Evolutionary conservation across 768 basidiomycete species (phyloP).

Genomic region (Pulveroboletus sp.): DNA sequence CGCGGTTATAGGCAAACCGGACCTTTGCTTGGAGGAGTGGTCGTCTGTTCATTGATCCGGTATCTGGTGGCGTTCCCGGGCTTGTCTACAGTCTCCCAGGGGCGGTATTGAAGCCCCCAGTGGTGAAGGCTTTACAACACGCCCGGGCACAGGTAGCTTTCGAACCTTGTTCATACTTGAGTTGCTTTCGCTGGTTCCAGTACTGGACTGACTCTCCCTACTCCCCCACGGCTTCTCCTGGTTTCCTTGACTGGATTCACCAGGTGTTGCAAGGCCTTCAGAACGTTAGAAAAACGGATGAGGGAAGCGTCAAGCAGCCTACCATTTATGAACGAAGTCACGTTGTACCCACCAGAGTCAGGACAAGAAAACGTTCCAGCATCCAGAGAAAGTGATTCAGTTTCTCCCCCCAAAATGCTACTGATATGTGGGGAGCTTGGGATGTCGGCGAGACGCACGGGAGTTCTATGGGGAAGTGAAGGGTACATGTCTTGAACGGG

Average conservation of each 20-base stretch:
- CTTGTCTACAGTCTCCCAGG: constrained; percentile 1
- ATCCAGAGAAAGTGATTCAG: constrained; percentile 7
- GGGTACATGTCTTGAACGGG: constrained; percentile 1
- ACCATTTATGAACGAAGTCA: constrained; percentile 70
- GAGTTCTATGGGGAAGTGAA: constrained; percentile 26
- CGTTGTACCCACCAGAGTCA: constrained; percentile 56
- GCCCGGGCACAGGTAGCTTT: not conserved
- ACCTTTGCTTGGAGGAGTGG: constrained; percentile 20
- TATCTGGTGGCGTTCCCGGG: not conserved
- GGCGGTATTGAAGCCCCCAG: not conserved
- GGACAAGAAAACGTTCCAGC: constrained; percentile 22
- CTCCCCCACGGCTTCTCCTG: constrained; percentile 4
- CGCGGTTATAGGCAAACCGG: constrained; percentile 19
- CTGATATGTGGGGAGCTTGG: constrained; percentile 14
- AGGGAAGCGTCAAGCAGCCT: constrained; percentile 14
- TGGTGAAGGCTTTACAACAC: not conserved
- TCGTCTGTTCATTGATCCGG: not conserved
- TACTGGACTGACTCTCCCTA: constrained; percentile 3
- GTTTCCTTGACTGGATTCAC: constrained; percentile 8
- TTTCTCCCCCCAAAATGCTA: constrained; percentile 12
- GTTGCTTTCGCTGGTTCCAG: not conserved
- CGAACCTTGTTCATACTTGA: not conserved
- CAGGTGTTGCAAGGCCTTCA: constrained; percentile 35
- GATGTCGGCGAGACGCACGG: constrained; percentile 21
- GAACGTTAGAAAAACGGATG: constrained; percentile 2